Base-by-base conservation (phyloP, 805 yeast species). In the Candida odintsovae region DNA sequence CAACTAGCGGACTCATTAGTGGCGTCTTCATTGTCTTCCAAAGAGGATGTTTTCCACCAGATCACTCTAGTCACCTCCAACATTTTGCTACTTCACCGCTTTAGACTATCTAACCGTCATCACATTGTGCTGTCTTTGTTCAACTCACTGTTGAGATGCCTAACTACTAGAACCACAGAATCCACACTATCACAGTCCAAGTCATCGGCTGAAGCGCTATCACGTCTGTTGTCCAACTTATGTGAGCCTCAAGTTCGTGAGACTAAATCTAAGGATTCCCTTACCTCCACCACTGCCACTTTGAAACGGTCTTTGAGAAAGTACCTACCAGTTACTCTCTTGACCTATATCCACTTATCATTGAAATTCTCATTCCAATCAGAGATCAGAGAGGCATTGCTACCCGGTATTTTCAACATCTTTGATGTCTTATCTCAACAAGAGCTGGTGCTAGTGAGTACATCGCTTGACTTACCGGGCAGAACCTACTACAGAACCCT, bases 381-480 rank as follows among this genome's bases (percentile, higher is more conserved):
- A 5, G 62, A 59, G 3, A 66, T 78, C 15, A 77, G 75, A 55
- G 76, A 73, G 13, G 69, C 69, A 13, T 52, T 92, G 26, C 63
- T 73, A 15, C 65, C 73, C 0, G 86, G 86, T 2, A 63, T 87
- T 16, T 86, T 75, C 55, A 65, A 76, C 42, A 67, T 87, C 2
- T 79, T 90, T 56, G 90, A 86, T 57, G 73, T 86, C 1, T 61
- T 90, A 31, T 82, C 95, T 0, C 73, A 71, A 35, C 71, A 72
- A 35, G 97, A 90, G 54, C 65, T 90, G 45, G 75, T 72, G 43
- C 62, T 80, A 29, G 74, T 84, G 19, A 86, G 78, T 57, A 72
- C 81, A 4, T 73, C 82, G 7, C 65, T 90, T 55, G 96, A 92
- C 54, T 61, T 68, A 20, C 77, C 86, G 36, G 85, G 94, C 4